These are phyloP conservation scores for Adiantum capillusveneris DNA, from an alignment of 75 land plant species.

Conservation along the genomic window DNA sequence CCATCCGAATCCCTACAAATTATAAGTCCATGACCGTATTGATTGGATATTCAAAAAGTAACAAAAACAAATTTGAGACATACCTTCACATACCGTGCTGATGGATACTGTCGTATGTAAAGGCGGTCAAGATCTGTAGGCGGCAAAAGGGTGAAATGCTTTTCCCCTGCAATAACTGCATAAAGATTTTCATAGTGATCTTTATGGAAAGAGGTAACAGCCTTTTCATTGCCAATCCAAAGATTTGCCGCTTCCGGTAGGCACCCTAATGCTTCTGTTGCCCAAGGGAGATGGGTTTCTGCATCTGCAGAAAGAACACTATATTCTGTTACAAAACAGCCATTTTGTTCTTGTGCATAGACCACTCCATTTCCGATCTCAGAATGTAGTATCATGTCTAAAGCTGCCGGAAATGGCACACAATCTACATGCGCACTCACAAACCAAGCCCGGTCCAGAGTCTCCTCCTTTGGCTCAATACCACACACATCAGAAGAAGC, in stretches of 20 bases:
- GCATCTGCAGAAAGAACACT: slow-evolving; percentile 40
- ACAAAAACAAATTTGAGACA: too few relatives aligned
- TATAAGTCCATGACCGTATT: too few relatives aligned
- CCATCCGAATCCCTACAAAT: too few relatives aligned
- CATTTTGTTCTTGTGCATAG: slow-evolving; percentile 81
- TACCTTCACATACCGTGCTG: slow-evolving; percentile 37
- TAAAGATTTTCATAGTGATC: slow-evolving; percentile 94
- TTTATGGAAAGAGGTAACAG: slow-evolving; percentile 82
- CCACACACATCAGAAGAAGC: neutral
- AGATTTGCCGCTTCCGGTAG: slow-evolving; percentile 83
- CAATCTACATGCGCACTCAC: slow-evolving; percentile 58
- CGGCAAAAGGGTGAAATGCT: slow-evolving; percentile 74
- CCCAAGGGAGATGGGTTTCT: slow-evolving; percentile 65
- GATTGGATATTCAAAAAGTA: too few relatives aligned
- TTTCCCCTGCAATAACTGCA: slow-evolving; percentile 72
- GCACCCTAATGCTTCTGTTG: slow-evolving; percentile 63
- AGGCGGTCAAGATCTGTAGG: slow-evolving; percentile 84
- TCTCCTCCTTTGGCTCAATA: neutral
- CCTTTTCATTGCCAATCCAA: slow-evolving; percentile 65
- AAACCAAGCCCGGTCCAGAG: slow-evolving; percentile 23
- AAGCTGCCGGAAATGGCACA: slow-evolving; percentile 48
- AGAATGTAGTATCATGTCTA: slow-evolving; percentile 26
- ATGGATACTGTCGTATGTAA: slow-evolving; percentile 57
- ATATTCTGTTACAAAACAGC: slow-evolving; percentile 67
- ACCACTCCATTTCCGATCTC: slow-evolving; percentile 30